phyloP scores from a whole-genome alignment of 1,284 basidiomycete species.

The Coniferiporia weirii region DNA sequence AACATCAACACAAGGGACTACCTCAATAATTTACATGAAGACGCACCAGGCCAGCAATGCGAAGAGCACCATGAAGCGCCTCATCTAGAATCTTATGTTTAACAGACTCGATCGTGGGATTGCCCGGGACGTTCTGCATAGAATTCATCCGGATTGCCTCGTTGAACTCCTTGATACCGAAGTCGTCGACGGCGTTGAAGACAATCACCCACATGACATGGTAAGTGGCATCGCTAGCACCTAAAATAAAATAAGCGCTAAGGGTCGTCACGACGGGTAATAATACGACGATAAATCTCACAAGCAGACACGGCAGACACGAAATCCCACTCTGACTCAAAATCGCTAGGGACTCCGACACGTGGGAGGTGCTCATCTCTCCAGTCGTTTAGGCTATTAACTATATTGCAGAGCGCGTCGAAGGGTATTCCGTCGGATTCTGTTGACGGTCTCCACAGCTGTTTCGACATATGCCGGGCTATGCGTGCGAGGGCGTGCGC shows the following conservation, averaged over 20 bases:
- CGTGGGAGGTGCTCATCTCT: slow-evolving; percentile 66
- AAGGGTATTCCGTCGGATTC: slow-evolving; percentile 73
- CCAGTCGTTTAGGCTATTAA: slow-evolving; percentile 67
- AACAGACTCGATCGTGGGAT: slow-evolving; percentile 44
- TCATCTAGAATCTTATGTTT: slow-evolving; percentile 73
- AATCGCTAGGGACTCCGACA: slow-evolving; percentile 81
- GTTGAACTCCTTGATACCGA: slow-evolving; percentile 71
- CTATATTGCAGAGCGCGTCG: slow-evolving; percentile 53
- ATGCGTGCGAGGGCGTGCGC: slow-evolving; percentile 77
- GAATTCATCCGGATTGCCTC: slow-evolving; percentile 37
- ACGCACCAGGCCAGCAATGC: slow-evolving; percentile 78
- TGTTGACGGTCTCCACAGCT: slow-evolving; percentile 73
- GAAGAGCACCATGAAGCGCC: slow-evolving; percentile 76
- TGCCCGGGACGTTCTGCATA: slow-evolving; percentile 31
- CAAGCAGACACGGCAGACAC: slow-evolving; percentile 72
- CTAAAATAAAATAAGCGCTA: slow-evolving; percentile 31
- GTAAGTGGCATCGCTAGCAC: slow-evolving; percentile 83
- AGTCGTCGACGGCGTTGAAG: slow-evolving; percentile 78
- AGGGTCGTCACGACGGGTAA: slow-evolving; percentile 18
- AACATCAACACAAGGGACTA: background rate
- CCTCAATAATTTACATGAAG: background rate
- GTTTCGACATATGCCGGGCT: slow-evolving; percentile 70
- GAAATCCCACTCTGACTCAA: slow-evolving; percentile 86
- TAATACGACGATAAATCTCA: slow-evolving; percentile 34
- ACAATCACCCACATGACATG: slow-evolving; percentile 86